A percentile compares a stretch with the other conserved stretches of the same genome.
Conservation (phyloP, 495 filamentous ascomycete species). For the Daldinia caldariorum region DNA sequence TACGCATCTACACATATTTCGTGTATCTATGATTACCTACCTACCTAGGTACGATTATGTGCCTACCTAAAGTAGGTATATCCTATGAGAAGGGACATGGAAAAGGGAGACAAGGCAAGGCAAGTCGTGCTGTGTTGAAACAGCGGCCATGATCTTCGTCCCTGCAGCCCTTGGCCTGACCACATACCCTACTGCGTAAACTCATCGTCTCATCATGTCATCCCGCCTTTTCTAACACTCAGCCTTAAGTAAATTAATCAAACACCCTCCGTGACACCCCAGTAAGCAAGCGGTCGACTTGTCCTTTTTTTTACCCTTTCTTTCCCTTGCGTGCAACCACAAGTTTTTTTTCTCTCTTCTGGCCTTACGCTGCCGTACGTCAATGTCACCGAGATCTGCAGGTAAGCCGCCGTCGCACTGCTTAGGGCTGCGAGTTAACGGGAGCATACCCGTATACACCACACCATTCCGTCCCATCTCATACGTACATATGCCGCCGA, state of each 20-base stretch:
- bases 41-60: neutral
- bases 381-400: constrained; percentile 34
- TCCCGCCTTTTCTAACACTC: neutral
- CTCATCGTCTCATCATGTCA: too few relatives aligned
- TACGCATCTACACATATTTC: neutral
- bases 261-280: constrained; percentile 18
- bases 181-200: neutral
- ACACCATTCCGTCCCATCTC: too few relatives aligned
- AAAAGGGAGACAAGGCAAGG: neutral
- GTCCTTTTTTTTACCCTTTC: neutral
- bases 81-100: neutral
- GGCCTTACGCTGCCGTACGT: constrained; percentile 32
- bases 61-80: too few relatives aligned
- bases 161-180: constrained; percentile 1
- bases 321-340: constrained; percentile 11
- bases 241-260: constrained; percentile 20
- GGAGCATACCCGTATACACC: constrained; percentile 7
- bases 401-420: constrained; percentile 33
- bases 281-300: constrained; percentile 42
- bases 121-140: neutral
- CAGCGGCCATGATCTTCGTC: constrained; percentile 6
- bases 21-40: neutral
- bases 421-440: neutral
- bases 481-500: neutral
- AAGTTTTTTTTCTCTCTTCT: neutral